These are phyloP conservation scores for Globisporangium recalcitrans DNA, from an alignment of 352 stramenopile species.

Conservation along the genomic window DNA sequence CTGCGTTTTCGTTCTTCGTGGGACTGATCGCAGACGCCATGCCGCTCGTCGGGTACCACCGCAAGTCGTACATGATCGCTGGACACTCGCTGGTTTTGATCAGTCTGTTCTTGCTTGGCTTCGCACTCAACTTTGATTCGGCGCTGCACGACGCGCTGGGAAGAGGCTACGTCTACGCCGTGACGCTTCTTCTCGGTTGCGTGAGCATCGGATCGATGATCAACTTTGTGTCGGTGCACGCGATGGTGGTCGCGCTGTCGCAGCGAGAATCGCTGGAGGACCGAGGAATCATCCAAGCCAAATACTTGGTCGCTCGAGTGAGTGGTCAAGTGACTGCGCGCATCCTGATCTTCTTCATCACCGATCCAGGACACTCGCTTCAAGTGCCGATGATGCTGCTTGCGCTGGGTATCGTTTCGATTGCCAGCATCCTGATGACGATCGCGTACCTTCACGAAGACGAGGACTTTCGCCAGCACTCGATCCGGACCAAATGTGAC, in stretches of 20 bases:
- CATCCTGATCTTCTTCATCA: constrained; percentile 13
- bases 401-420: constrained; percentile 5
- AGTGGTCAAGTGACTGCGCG: constrained; percentile 13
- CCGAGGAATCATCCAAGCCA: constrained; percentile 16
- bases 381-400: constrained; percentile 15
- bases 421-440: constrained; percentile 4
- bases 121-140: constrained; percentile 8
- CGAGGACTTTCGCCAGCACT: background rate
- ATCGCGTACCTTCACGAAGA: constrained; percentile 14
- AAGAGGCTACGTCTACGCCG: constrained; percentile 8
- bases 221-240: constrained; percentile 19
- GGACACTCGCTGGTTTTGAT: constrained; percentile 21
- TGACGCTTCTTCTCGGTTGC: constrained; percentile 12
- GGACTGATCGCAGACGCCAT: constrained; percentile 59
- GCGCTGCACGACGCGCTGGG: background rate
- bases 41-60: constrained; percentile 53
- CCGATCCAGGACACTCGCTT: background rate
- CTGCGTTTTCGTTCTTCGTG: constrained; percentile 60
- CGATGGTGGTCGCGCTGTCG: constrained; percentile 17
- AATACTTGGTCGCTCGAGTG: constrained; percentile 16
- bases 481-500: constrained; percentile 4
- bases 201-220: constrained; percentile 22
- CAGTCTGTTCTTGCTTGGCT: constrained; percentile 2
- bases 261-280: constrained; percentile 16
- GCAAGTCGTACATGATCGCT: constrained; percentile 76